These are phyloP conservation scores for Ananas comosus DNA, from an alignment of 176 grass and related monocot species.

Conservation along the genomic window DNA sequence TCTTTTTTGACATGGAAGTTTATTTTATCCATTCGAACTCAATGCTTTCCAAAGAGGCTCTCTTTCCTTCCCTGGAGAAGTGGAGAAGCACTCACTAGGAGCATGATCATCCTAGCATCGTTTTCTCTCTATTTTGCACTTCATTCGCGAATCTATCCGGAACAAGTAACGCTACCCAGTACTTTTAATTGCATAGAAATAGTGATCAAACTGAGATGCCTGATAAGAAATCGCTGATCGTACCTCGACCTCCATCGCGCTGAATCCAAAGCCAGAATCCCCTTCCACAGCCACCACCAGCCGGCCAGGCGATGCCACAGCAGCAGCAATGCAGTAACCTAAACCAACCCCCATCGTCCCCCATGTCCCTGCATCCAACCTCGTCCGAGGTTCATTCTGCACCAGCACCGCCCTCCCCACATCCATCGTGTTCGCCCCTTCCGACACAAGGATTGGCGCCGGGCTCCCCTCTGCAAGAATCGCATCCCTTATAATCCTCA, in stretches of 20 bases:
- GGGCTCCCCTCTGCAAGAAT: constrained; percentile 65
- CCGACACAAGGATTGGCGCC: constrained; percentile 63
- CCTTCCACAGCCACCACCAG: constrained; percentile 93
- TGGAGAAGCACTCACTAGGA: too few relatives aligned
- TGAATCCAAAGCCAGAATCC: constrained; percentile 93
- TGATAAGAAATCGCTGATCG: not conserved
- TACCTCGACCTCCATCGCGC: constrained; percentile 99
- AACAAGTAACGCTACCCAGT: not conserved
- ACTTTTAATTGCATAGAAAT: not conserved
- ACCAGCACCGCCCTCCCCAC: constrained; percentile 82
- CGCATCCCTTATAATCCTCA: constrained; percentile 77
- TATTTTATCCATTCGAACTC: too few relatives aligned
- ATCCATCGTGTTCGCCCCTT: constrained; percentile 96
- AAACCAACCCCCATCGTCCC: constrained; percentile 93
- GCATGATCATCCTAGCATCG: too few relatives aligned
- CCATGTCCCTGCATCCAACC: constrained; percentile 95
- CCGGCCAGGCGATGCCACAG: constrained; percentile 52
- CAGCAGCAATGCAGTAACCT: constrained; percentile 85
- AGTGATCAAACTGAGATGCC: not conserved
- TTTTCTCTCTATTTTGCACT: not conserved
- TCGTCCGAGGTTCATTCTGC: constrained; percentile 86
- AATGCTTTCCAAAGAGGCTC: too few relatives aligned
- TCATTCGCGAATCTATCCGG: not conserved
- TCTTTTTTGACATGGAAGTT: too few relatives aligned
- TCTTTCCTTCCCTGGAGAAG: too few relatives aligned